A percentile compares a stretch with the other conserved stretches of the same genome.
Conservation (phyloP, 2,329 filamentous ascomycete species). For the Microcyclospora tardicrescens region DNA sequence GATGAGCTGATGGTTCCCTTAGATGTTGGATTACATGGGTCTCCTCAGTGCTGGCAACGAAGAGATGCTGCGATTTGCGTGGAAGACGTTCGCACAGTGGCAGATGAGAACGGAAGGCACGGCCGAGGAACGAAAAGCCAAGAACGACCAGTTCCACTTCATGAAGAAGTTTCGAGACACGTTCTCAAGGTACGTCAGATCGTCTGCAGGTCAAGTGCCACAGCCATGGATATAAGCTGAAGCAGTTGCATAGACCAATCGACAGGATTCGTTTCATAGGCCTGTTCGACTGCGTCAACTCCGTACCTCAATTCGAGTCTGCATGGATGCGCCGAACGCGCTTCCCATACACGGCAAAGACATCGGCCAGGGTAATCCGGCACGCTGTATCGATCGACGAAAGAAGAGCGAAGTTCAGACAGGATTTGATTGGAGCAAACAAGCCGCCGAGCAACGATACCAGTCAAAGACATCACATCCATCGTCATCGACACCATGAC, state of each 20-base stretch:
- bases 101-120: constrained; percentile 42
- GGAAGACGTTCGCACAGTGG: constrained; percentile 65
- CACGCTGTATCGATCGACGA: constrained; percentile 62
- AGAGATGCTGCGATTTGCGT: constrained; percentile 60
- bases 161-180: constrained; percentile 73
- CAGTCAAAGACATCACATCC: constrained; percentile 4
- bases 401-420: constrained; percentile 56
- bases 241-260: constrained; percentile 36
- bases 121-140: constrained; percentile 35
- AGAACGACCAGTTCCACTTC: constrained; percentile 54
- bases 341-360: constrained; percentile 53
- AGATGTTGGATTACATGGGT: constrained; percentile 70
- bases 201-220: too few species aligned
- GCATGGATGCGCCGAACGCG: constrained; percentile 67
- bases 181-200: constrained; percentile 44
- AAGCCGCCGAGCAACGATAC: constrained; percentile 15
- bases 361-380: constrained; percentile 46
- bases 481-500: constrained; percentile 4
- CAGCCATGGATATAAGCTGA: too few species aligned
- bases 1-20: neutral
- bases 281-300: constrained; percentile 40
- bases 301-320: constrained; percentile 53
- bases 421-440: constrained; percentile 48
- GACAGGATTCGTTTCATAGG: constrained; percentile 63
- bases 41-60: constrained; percentile 71